Base-by-base conservation (phyloP, 306 rosid genomes). In the Quillaja saponaria region DNA sequence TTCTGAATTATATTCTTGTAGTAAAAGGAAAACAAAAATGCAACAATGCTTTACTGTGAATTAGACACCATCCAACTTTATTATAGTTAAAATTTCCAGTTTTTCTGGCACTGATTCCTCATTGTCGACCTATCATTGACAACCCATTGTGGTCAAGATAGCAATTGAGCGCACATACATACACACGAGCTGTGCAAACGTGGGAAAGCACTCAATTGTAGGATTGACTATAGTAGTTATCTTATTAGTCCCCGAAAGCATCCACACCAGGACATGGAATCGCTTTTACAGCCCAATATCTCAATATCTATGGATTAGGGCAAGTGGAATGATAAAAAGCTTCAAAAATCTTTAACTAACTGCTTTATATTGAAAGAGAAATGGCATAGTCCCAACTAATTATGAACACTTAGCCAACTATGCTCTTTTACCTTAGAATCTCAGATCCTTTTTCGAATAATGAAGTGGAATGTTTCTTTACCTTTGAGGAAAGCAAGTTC, bases 21-120 rank as follows among this genome's bases (percentile, higher is more conserved):
- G n/a, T n/a, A n/a, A n/a, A n/a, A n/a, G n/a, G n/a, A n/a, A n/a
- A n/a, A n/a, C n/a, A n/a, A n/a, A n/a, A n/a, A n/a, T n/a, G n/a
- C n/a, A n/a, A n/a, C n/a, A n/a, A n/a, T n/a, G n/a, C n/a, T n/a
- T n/a, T n/a, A n/a, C n/a, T n/a, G n/a, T n/a, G n/a, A n/a, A n/a
- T n/a, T n/a, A n/a, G n/a, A n/a, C n/a, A n/a, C n/a, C n/a, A n/a
- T n/a, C n/a, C n/a, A n/a, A n/a, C n/a, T n/a, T n/a, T n/a, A n/a
- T n/a, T n/a, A n/a, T n/a, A n/a, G n/a, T n/a, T n/a, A n/a, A n/a
- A n/a, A 69, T 12, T 67, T 71, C 87, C 90, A 64, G 76, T 78
- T 72, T 84, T 81, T 46, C 81, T 83, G 96, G 86, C 96, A 75
- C 17, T 55, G 71, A 78, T 84, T 83, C 87, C 90, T 88, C 86